These are phyloP conservation scores for Penicillium sp. DNA, from an alignment of 2,329 filamentous ascomycete genomes.

Conservation along the genomic window DNA sequence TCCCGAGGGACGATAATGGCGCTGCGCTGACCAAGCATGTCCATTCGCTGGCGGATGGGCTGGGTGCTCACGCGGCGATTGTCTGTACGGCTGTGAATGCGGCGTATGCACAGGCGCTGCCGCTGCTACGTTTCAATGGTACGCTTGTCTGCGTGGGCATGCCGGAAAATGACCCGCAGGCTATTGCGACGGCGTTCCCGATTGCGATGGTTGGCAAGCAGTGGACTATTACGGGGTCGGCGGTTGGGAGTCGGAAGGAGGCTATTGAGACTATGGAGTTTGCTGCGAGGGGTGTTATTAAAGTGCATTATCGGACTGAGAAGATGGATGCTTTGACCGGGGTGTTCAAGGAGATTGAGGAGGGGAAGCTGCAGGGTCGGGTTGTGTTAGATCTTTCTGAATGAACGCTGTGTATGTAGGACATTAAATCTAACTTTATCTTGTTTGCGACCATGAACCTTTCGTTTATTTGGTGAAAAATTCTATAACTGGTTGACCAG, in stretches of 20 bases:
- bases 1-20: constrained; percentile 48
- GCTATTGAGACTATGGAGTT: constrained; percentile 51
- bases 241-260: constrained; percentile 53
- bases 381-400: constrained; percentile 47
- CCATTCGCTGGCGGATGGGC: constrained; percentile 52
- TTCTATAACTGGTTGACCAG: fast-evolving
- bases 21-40: constrained; percentile 55
- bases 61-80: constrained; percentile 55
- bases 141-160: constrained; percentile 55
- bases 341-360: constrained; percentile 47
- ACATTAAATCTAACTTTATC: neutral
- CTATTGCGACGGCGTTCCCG: constrained; percentile 50
- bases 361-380: constrained; percentile 46
- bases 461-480: neutral
- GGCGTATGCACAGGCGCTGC: constrained; percentile 51
- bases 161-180: constrained; percentile 46
- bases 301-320: constrained; percentile 44
- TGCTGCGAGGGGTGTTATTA: constrained; percentile 48
- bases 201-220: constrained; percentile 43
- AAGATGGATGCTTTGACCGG: constrained; percentile 50
- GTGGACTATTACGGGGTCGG: constrained; percentile 48
- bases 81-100: constrained; percentile 54
- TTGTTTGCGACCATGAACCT: neutral
- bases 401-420: neutral
- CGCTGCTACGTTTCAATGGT: constrained; percentile 50